Evolutionary conservation across 2,329 filamentous ascomycete species (phyloP).

Genomic region (Fusarium mexicanum): DNA sequence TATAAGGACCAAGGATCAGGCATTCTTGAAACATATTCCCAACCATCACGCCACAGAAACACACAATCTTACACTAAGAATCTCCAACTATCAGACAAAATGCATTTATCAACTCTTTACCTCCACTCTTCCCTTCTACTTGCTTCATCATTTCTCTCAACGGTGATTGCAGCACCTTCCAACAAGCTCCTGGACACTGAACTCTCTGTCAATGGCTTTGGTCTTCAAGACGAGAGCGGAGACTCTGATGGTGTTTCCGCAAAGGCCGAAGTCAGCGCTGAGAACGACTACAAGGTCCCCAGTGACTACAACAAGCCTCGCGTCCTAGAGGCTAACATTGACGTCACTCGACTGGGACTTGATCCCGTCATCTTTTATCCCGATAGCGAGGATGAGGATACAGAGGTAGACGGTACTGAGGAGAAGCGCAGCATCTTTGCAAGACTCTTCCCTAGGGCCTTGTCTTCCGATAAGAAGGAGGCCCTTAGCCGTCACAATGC

Average conservation of each 20-base stretch:
- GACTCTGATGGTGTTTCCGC: not conserved
- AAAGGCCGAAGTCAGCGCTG: not conserved
- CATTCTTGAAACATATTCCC: not conserved
- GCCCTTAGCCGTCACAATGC: slow-evolving; percentile 30
- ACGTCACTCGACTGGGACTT: not conserved
- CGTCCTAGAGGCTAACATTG: not conserved
- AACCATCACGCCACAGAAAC: not conserved
- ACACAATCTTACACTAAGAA: not conserved
- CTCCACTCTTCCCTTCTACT: slow-evolving; percentile 9
- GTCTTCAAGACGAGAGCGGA: not conserved
- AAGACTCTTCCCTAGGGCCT: slow-evolving; percentile 2
- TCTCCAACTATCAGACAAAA: not conserved
- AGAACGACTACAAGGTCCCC: not conserved
- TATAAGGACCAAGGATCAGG: not conserved
- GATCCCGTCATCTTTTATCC: not conserved
- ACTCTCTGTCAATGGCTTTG: not conserved
- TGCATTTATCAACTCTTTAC: slow-evolving; percentile 28
- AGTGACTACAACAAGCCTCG: not conserved
- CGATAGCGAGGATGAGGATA: not conserved
- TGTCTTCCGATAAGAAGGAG: slow-evolving; percentile 28
- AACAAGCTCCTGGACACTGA: not conserved
- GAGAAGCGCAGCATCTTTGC: not conserved
- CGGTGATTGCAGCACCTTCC: slow-evolving; percentile 10
- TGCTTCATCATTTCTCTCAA: not conserved
- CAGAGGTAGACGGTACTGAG: not conserved